Evolutionary conservation across 129 eudicot genomes (phyloP).

Genomic region (Glebionis coronaria): DNA sequence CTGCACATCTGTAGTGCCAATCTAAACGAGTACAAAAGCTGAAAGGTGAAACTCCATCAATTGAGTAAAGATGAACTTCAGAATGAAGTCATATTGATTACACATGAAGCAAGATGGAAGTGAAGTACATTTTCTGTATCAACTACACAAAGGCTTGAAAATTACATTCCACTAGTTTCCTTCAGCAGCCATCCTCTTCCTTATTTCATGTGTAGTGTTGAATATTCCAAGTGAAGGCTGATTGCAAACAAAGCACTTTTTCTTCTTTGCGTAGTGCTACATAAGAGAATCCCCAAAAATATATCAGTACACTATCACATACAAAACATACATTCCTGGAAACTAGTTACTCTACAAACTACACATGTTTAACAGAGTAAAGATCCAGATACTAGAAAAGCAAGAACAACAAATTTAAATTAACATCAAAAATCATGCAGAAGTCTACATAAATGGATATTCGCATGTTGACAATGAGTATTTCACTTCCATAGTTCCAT

Average conservation of each 20-base stretch:
- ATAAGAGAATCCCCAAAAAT: constrained; percentile 11
- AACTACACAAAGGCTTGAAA: background rate
- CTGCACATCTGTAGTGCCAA: background rate
- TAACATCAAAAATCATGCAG: too few relatives aligned
- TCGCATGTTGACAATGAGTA: too few relatives aligned
- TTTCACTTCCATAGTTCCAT: too few relatives aligned
- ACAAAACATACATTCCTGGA: background rate
- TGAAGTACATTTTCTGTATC: constrained; percentile 4
- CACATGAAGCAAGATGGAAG: constrained; percentile 8
- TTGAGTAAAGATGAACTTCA: constrained; percentile 16
- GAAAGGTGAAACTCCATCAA: background rate
- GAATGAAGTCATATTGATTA: background rate
- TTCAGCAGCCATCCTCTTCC: constrained; percentile 61
- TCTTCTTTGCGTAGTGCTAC: constrained; percentile 84
- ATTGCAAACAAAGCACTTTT: constrained; percentile 86
- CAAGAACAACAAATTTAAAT: too few relatives aligned
- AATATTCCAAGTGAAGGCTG: constrained; percentile 84
- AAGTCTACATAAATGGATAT: too few relatives aligned
- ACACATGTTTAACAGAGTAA: background rate
- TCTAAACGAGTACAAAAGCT: constrained; percentile 5
- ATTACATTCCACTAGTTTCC: constrained; percentile 39
- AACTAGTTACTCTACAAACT: background rate
- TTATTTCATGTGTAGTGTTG: constrained; percentile 78
- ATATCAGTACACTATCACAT: constrained; percentile 3
- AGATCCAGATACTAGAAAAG: background rate